Conservation (phyloP, 1,284 basidiomycete genomes). For the Farysia itapuensis region DNA sequence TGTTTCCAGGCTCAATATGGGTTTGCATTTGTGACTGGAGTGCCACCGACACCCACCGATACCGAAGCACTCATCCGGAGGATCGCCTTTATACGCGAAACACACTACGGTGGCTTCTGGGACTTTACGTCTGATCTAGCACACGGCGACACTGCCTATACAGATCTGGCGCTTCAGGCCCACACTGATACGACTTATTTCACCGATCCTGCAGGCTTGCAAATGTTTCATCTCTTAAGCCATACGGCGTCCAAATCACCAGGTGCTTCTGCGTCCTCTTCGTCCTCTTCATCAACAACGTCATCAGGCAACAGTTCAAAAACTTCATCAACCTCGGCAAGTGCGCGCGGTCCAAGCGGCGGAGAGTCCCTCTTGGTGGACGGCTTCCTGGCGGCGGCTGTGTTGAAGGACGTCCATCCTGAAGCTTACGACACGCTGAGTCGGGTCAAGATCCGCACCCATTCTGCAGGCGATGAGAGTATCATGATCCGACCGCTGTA, state of each 20-base stretch:
- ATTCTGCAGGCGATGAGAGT: constrained; percentile 69
- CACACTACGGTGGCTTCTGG: constrained; percentile 92
- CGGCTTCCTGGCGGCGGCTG: constrained; percentile 84
- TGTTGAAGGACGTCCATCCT: constrained; percentile 74
- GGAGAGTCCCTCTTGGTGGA: constrained; percentile 89
- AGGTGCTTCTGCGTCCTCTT: background rate
- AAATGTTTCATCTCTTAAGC: constrained; percentile 89
- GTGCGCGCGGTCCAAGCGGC: constrained; percentile 68
- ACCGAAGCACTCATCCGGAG: constrained; percentile 77
- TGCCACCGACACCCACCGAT: constrained; percentile 77
- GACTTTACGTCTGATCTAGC: constrained; percentile 90
- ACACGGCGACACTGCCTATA: constrained; percentile 81
- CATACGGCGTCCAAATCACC: constrained; percentile 26
- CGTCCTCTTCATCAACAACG: constrained; percentile 1
- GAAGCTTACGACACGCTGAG: constrained; percentile 74
- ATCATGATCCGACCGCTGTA: constrained; percentile 48
- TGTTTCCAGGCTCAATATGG: constrained; percentile 66
- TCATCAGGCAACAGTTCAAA: background rate
- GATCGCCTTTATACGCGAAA: constrained; percentile 87
- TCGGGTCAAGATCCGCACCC: constrained; percentile 72
- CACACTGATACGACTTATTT: constrained; percentile 93
- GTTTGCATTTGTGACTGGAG: constrained; percentile 81
- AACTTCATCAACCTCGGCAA: constrained; percentile 1
- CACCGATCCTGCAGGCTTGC: constrained; percentile 73
- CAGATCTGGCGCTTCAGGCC: constrained; percentile 79